Percentiles rank a stretch among this genome's conserved stretches.
Evolutionary conservation across 345 rosid species (phyloP).

Genomic region (Acer yangbiense): DNA sequence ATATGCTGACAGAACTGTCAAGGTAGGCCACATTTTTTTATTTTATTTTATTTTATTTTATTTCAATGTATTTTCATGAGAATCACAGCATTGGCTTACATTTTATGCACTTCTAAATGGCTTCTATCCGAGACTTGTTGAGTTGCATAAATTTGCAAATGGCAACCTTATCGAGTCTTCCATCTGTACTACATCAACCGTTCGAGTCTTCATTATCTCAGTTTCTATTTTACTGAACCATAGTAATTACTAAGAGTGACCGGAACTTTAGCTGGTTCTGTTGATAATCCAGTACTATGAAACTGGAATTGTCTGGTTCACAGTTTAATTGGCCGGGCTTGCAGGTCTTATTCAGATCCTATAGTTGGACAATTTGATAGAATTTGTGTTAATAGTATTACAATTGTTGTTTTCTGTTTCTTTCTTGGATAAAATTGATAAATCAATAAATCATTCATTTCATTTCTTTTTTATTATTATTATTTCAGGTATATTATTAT

Average conservation of each 20-base stretch:
- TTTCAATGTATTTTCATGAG: neutral
- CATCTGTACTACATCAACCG: neutral
- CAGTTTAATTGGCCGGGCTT: neutral
- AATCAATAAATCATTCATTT: conserved; percentile 1
- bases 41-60: neutral
- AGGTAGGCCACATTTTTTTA: conserved; percentile 41
- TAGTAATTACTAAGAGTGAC: neutral
- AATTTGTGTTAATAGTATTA: neutral
- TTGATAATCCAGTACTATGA: neutral
- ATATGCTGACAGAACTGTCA: conserved; percentile 60
- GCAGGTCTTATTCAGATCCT: neutral
- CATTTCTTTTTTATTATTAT: neutral
- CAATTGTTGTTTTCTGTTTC: neutral
- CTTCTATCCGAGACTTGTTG: neutral
- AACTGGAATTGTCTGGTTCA: neutral
- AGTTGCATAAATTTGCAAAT: neutral
- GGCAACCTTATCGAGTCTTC: neutral
- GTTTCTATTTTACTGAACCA: neutral
- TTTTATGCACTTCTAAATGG: neutral
- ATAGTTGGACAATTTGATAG: neutral
- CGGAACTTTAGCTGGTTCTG: neutral
- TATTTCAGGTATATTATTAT: conserved; percentile 36
- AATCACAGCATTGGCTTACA: neutral
- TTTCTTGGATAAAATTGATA: neutral
- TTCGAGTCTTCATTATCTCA: neutral